Base-by-base conservation (phyloP, 805 yeast genomes). In the Candida chilensis region DNA sequence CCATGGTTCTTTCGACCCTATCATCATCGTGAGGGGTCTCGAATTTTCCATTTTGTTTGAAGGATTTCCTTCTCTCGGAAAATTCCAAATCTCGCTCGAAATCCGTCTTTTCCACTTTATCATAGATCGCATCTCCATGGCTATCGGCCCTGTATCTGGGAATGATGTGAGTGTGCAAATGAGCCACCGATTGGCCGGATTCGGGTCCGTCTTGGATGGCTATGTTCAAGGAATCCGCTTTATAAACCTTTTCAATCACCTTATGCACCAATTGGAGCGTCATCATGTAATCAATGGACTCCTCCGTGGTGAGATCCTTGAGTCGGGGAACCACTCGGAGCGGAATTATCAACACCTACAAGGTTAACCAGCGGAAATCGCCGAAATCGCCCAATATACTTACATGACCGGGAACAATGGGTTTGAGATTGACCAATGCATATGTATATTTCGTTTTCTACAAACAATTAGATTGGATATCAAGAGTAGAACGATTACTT, bases 121-220 rank as follows among this genome's bases (percentile, higher is more conserved):
- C 59, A 50, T 92, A 86, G 18, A 92, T 68, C 24, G 72, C 77
- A 48, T 85, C 95, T 1, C 86, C 86, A 26, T 49, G 57, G 1
- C 57, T 57, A 44, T 81, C 78, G 4, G 60, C 59, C 30, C 60
- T 64, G 48, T 68, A 76, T 24, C 99, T 66, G 5, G 99, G 99
- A 14, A 92, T 87, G 13, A 92, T 57, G 50, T 92, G 99, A 14
- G 95, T 81, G 52, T 92, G 98, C 17, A 90, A 66, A 54, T 92
- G 98, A 4, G 96, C 95, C 2, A 92, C 78, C n/a, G 88, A 74
- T 50, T 92, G 98, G 3, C 98, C 98, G 1, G 96, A 90, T 29
- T 86, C 86, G 0, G 87, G 83, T 0, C 98, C 98, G 50, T 92
- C 99, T 51, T 92, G 99, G 35, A 94, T 85, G 8, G 96, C 90